Evolutionary conservation across 352 stramenopile genomes (phyloP).

Genomic region (Globisporangium cederbergense): DNA sequence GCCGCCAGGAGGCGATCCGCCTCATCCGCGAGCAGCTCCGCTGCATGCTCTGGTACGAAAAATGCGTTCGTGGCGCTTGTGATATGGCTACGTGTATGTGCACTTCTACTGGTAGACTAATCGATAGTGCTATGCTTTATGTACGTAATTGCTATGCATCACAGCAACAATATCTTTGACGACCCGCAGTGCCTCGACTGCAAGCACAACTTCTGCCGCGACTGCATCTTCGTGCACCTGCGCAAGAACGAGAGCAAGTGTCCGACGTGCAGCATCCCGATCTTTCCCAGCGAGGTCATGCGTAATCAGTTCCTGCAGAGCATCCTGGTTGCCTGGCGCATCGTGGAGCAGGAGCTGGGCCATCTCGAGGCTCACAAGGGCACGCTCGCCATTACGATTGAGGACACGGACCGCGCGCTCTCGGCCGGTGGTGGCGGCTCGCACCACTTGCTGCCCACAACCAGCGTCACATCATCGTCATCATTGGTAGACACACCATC

Average conservation of each 20-base stretch:
- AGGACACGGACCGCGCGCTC: constrained; percentile 35
- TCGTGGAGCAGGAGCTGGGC: constrained; percentile 60
- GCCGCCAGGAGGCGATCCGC: constrained; percentile 50
- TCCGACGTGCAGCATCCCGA: constrained; percentile 70
- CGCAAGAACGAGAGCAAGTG: constrained; percentile 55
- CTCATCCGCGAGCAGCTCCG: constrained; percentile 80
- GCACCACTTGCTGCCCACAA: constrained; percentile 6
- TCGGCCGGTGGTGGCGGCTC: constrained; percentile 26
- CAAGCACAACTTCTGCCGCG: constrained; percentile 86
- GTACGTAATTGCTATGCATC: not conserved
- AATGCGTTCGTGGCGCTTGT: not conserved
- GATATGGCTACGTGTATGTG: not conserved
- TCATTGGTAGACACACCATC: constrained; percentile 8
- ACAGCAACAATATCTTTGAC: constrained; percentile 64
- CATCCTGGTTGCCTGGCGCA: constrained; percentile 73
- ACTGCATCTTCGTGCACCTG: constrained; percentile 69
- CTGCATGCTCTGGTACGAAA: constrained; percentile 69
- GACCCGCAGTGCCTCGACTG: constrained; percentile 85
- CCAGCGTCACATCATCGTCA: constrained; percentile 9
- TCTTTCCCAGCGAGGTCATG: constrained; percentile 71
- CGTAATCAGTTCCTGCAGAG: constrained; percentile 86
- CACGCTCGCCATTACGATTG: constrained; percentile 25
- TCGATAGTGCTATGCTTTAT: not conserved
- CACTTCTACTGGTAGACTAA: not conserved
- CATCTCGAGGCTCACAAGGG: constrained; percentile 32